A percentile compares a stretch with the other conserved stretches of the same genome.
Conservation (phyloP, 2,329 filamentous ascomycete genomes). For the Xylariaceae sp. region DNA sequence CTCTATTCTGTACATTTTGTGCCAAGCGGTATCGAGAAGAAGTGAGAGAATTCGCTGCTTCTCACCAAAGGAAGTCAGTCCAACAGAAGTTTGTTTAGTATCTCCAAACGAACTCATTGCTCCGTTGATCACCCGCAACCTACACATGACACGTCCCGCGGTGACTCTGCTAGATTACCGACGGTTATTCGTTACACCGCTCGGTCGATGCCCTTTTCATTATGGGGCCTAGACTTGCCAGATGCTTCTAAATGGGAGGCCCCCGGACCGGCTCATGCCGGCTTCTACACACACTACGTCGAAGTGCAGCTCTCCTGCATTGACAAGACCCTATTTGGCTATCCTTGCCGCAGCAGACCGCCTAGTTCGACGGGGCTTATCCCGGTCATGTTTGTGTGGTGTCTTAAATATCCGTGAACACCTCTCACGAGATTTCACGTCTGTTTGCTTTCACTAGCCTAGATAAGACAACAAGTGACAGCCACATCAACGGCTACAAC, state of each 20-base stretch:
- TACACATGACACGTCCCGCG: conserved; percentile 2
- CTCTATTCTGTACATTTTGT: too few relatives aligned
- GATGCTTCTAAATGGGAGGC: conserved; percentile 20
- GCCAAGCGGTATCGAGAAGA: too few relatives aligned
- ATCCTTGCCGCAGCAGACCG: neutral
- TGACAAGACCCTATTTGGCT: conserved; percentile 22
- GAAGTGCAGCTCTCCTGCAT: conserved; percentile 27
- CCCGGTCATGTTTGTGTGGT: conserved; percentile 10
- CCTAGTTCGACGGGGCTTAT: conserved; percentile 3
- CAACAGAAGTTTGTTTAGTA: too few relatives aligned
- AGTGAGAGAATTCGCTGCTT: neutral
- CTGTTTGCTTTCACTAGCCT: neutral
- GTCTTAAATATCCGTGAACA: conserved; percentile 20
- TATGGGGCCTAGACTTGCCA: neutral
- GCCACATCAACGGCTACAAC: neutral
- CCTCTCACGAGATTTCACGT: conserved; percentile 5
- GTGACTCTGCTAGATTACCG: conserved; percentile 21
- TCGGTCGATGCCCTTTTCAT: conserved; percentile 5
- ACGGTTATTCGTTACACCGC: conserved; percentile 33
- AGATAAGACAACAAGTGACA: neutral
- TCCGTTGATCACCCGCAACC: neutral
- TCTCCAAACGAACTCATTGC: too few relatives aligned
- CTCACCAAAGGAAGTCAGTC: too few relatives aligned
- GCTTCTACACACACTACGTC: conserved; percentile 28
- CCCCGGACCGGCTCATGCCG: conserved; percentile 19